phyloP scores from a whole-genome alignment of 176 grass and related monocot genomes.

The Sorghum bicolor region Sorghum_bicolor_NCBIv3 NC_012871.2:16111001-16111500 shows the following conservation, averaged over 20 bases:
- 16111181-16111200: neutral
- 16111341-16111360: neutral
- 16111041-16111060: neutral
- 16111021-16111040: neutral
- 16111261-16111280: neutral
- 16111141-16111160: neutral
- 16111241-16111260: neutral
- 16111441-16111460: neutral
- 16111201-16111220: neutral
- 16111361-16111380: neutral
- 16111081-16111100: neutral
- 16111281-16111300: neutral
- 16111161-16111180: neutral
- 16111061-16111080: neutral
- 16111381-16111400: neutral
- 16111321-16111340: neutral
- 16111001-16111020: neutral
- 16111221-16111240: neutral
- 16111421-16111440: neutral
- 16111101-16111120: neutral
- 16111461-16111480: neutral
- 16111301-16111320: neutral
- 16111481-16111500: neutral
- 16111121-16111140: neutral
- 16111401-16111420: neutral